Conservation (phyloP, 2,329 filamentous ascomycete species). For the Penicillium nordicum region DNA sequence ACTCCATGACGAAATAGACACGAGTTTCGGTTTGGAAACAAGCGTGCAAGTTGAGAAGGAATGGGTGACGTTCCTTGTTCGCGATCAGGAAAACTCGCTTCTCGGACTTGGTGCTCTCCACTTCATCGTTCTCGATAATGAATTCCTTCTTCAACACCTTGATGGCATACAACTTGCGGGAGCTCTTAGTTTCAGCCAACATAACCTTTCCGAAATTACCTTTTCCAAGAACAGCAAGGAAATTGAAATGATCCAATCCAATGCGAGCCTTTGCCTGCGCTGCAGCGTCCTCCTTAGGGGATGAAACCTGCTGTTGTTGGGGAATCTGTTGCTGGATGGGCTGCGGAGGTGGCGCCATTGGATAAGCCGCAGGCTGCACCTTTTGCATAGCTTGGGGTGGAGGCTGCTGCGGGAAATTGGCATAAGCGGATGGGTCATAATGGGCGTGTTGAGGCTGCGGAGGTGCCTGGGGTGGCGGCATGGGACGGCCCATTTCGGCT, state of each 20-base stretch:
- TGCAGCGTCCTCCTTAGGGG: conserved; percentile 31
- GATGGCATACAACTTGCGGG: conserved; percentile 91
- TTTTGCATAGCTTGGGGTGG: conserved; percentile 30
- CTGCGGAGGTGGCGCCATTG: conserved; percentile 28
- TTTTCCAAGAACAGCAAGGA: conserved; percentile 94
- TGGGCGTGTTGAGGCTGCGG: conserved; percentile 47
- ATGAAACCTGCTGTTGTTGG: conserved; percentile 22
- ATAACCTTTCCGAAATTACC: conserved; percentile 99
- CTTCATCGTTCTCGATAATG: conserved; percentile 98
- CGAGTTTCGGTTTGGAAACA: conserved; percentile 99
- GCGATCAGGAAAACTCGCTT: conserved; percentile 96
- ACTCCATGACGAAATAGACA: conserved; percentile 99
- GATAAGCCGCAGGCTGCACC: conserved; percentile 23
- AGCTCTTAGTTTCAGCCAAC: conserved; percentile 93
- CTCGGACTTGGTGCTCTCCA: conserved; percentile 95
- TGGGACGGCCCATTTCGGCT: conserved; percentile 40
- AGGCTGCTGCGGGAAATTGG: conserved; percentile 33
- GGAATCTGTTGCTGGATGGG: conserved; percentile 21
- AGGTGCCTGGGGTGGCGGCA: conserved; percentile 27
- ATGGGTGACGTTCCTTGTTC: conserved; percentile 94
- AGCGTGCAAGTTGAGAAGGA: conserved; percentile 89
- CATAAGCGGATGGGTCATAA: conserved; percentile 45
- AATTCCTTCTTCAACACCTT: conserved; percentile 99
- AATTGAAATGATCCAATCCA: conserved; percentile 97
- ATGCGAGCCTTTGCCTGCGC: conserved; percentile 60